Percentiles rank a stretch among this genome's conserved stretches.
These are phyloP conservation scores for Zymoseptoria brevis DNA, from an alignment of 2,329 filamentous ascomycete genomes.

Conservation along the genomic window DNA sequence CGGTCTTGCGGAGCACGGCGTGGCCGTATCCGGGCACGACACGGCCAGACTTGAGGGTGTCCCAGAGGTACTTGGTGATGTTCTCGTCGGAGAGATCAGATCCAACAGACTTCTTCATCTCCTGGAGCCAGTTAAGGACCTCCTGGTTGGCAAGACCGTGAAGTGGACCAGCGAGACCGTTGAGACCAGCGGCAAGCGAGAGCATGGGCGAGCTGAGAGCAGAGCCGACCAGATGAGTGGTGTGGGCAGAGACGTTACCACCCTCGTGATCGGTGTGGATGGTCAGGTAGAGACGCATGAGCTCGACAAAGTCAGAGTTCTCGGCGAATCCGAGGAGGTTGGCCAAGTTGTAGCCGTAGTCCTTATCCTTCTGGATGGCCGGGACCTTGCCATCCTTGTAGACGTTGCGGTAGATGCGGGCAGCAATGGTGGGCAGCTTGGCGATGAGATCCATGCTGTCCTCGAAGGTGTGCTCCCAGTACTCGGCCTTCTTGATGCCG, in stretches of 20 bases:
- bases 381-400: constrained; percentile 99
- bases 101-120: constrained; percentile 88
- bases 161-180: constrained; percentile 88
- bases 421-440: constrained; percentile 95
- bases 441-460: constrained; percentile 99
- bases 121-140: constrained; percentile 89
- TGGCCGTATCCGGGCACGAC: constrained; percentile 95
- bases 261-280: constrained; percentile 99
- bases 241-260: constrained; percentile 91
- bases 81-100: constrained; percentile 69
- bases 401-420: constrained; percentile 99
- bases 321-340: constrained; percentile 96
- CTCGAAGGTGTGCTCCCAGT: constrained; percentile 99
- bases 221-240: constrained; percentile 90
- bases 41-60: constrained; percentile 83
- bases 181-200: constrained; percentile 89
- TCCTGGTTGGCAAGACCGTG: constrained; percentile 94
- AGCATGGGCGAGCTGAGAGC: constrained; percentile 92
- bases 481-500: constrained; percentile 98
- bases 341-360: constrained; percentile 98
- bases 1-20: constrained; percentile 90
- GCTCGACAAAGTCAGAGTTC: constrained; percentile 95
- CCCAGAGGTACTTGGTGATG: constrained; percentile 85
- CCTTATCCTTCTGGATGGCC: constrained; percentile 94
- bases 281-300: constrained; percentile 97